Conservation (phyloP, 495 filamentous ascomycete species). For the Podospora pseudoanserina region DNA sequence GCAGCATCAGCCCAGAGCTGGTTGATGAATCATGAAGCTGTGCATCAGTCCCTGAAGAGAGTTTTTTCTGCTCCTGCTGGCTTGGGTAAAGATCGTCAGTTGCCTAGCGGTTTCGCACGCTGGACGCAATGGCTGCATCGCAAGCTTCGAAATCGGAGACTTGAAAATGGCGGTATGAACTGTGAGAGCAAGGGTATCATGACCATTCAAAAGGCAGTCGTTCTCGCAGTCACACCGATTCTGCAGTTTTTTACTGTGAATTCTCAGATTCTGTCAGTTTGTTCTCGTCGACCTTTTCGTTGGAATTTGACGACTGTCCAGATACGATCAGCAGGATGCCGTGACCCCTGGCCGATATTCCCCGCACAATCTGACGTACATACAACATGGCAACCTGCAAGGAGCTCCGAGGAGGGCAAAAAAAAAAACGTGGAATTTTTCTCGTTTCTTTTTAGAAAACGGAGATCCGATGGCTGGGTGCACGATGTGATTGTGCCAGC, state of each 20-base stretch:
- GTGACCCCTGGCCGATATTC: background rate
- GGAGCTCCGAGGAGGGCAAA: background rate
- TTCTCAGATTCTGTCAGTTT: background rate
- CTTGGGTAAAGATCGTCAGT: conserved; percentile 6
- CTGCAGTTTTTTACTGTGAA: background rate
- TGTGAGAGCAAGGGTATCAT: background rate
- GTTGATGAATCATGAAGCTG: background rate
- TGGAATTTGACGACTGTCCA: background rate
- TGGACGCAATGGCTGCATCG: background rate
- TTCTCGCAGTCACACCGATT: background rate
- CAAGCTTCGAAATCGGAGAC: background rate
- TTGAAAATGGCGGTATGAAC: background rate
- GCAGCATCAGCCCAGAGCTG: background rate
- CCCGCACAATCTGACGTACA: conserved; percentile 13
- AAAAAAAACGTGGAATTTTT: background rate
- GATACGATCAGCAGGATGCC: background rate
- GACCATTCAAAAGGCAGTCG: background rate
- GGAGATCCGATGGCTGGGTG: background rate
- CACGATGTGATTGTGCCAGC: background rate
- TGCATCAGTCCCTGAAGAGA: conserved; percentile 1
- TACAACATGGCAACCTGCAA: conserved; percentile 4
- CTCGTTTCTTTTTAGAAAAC: background rate
- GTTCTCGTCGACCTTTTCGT: background rate
- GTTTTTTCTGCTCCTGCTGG: background rate
- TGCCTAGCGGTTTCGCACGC: background rate